phyloP scores from a whole-genome alignment of 1,284 basidiomycete species.

The Leucoagaricus sp. region DNA sequence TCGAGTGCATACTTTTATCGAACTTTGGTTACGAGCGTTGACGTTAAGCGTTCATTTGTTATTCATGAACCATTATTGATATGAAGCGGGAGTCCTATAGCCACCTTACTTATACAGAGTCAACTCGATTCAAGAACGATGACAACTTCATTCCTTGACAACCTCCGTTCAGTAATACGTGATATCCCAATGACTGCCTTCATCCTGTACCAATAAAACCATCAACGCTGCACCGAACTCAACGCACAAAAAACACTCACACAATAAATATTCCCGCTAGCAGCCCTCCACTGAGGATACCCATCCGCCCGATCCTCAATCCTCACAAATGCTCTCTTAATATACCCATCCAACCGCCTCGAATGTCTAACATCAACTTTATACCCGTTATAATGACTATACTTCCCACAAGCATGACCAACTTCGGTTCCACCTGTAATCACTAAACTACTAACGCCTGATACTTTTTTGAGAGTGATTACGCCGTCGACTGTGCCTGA shows the following conservation, averaged over 20 bases:
- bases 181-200: no score
- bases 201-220: no score
- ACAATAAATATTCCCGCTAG: slow-evolving; percentile 30
- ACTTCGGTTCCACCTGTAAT: slow-evolving; percentile 31
- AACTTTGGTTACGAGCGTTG: no score
- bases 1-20: no score
- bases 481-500: slow-evolving; percentile 28
- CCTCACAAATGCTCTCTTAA: slow-evolving; percentile 23
- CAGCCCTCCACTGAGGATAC: slow-evolving; percentile 27
- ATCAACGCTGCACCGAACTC: background rate
- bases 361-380: slow-evolving; percentile 28
- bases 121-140: no score
- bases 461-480: slow-evolving; percentile 25
- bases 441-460: slow-evolving; percentile 21
- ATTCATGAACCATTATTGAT: no score
- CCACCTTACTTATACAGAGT: no score
- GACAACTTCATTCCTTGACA: no score
- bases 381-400: slow-evolving; percentile 28
- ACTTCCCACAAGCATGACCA: slow-evolving; percentile 27
- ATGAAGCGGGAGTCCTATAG: no score
- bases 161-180: no score
- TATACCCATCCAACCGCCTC: slow-evolving; percentile 25
- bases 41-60: no score
- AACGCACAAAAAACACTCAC: slow-evolving; percentile 19
- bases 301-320: slow-evolving; percentile 29